phyloP scores from a whole-genome alignment of 768 basidiomycete species.

The Kwoniella sp. region DNA sequence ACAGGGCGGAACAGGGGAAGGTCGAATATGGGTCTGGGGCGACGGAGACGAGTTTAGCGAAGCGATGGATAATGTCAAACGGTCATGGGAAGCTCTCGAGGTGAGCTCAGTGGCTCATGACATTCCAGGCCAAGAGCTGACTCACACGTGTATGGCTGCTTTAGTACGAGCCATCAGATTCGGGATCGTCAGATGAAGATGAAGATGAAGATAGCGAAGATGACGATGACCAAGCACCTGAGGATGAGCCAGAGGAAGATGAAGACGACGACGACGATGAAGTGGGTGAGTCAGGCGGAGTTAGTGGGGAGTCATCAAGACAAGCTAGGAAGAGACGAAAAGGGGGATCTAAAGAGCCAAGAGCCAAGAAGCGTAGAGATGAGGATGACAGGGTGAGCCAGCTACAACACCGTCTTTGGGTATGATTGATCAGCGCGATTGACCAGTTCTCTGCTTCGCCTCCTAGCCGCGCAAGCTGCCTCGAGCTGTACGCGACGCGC shows the following conservation, averaged over 20 bases:
- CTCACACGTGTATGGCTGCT: not conserved
- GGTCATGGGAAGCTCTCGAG: constrained; percentile 81
- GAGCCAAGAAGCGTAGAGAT: constrained; percentile 31
- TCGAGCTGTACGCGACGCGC: constrained; percentile 68
- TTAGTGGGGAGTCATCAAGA: constrained; percentile 24
- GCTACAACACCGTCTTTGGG: no score
- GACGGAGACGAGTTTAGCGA: constrained; percentile 71
- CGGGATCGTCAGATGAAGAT: constrained; percentile 55
- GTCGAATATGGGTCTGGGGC: constrained; percentile 84
- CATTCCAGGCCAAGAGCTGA: not conserved
- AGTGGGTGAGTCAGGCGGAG: constrained; percentile 34
- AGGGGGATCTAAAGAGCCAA: constrained; percentile 21
- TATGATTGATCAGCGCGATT: no score
- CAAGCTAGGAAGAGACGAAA: constrained; percentile 24
- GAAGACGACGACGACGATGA: constrained; percentile 43
- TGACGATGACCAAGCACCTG: constrained; percentile 61
- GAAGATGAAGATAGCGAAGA: constrained; percentile 58
- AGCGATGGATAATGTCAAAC: constrained; percentile 68
- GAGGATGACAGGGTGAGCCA: constrained; percentile 34
- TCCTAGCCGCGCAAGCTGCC: constrained; percentile 67
- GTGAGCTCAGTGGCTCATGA: constrained; percentile 58
- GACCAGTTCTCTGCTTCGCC: no score
- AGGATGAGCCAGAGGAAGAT: constrained; percentile 55
- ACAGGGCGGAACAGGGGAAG: constrained; percentile 34
- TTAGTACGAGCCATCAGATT: constrained; percentile 76